Base-by-base conservation (phyloP, 2,329 filamentous ascomycete species). In the Colletotrichum costaricense region DNA sequence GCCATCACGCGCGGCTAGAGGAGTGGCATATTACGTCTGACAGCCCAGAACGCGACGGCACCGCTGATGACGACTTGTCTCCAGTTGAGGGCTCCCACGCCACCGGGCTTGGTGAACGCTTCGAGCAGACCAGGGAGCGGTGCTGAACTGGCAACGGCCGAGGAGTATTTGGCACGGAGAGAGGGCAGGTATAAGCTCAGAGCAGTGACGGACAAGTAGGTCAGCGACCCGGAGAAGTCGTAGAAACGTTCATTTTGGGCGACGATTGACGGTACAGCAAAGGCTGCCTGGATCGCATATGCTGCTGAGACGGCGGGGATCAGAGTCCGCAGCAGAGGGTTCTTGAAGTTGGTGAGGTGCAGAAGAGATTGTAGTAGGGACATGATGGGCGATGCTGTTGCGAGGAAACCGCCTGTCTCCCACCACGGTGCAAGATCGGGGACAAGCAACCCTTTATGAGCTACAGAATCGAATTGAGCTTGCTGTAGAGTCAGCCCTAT, bases 221-320 rank as follows among this genome's bases (percentile, higher is more conserved):
- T 93, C 38, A 92, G 78, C 16, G 90, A 91, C 60, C 92, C 92
- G 2, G 90, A 92, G 60, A 92, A 80, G 79, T 94, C 92, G 79
- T 92, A 94, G 84, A 92, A 93, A 49, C 89, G 88, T 78, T 94
- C 92, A 7, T 89, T 88, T 77, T 90, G 87, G 38, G 85, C 83
- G 30, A 87, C 75, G 73, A 93, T 89, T 6, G 90, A 92, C 5
- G 92, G 92, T 2, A 92, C 79, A 5, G 90, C 92, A 7, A 90
- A 88, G 54, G 87, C 89, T 9, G 88, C 85, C 82, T 93, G 92
- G 59, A 93, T 84, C 2, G 88, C 89, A 76, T 91, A 91, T 2
- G 91, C 91, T 11, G 92, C 87, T 6, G 88, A 87, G 14, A 93
- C 86, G 46, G 87, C 88, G 2, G 92, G 92, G 2, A 93, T 84